Evolutionary conservation across 2,329 filamentous ascomycete genomes (phyloP).

Genomic region (Geosmithia morbida): DNA sequence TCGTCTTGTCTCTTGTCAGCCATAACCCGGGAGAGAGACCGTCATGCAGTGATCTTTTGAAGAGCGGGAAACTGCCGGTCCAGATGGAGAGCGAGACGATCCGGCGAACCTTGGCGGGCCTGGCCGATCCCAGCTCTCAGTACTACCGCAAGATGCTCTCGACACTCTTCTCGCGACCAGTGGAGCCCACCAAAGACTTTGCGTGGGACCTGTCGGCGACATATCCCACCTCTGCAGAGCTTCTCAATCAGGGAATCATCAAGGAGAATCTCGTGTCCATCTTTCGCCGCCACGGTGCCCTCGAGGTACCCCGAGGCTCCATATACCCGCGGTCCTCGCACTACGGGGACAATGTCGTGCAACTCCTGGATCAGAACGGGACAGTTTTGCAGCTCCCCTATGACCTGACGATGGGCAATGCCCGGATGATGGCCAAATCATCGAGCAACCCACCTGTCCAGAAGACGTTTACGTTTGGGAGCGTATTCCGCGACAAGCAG

Average conservation of each 20-base stretch:
- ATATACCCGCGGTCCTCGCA: constrained; percentile 73
- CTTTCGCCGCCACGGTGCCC: constrained; percentile 79
- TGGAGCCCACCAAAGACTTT: constrained; percentile 68
- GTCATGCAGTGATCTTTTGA: constrained; percentile 66
- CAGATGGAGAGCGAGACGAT: constrained; percentile 91
- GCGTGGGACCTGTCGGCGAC: constrained; percentile 57
- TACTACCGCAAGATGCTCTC: constrained; percentile 84
- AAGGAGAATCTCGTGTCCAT: constrained; percentile 62
- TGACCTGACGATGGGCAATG: constrained; percentile 81
- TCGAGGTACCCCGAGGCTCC: constrained; percentile 60
- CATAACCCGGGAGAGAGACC: constrained; percentile 75
- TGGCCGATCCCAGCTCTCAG: constrained; percentile 71
- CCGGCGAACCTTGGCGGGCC: constrained; percentile 62
- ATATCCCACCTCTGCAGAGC: constrained; percentile 38
- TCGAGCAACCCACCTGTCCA: constrained; percentile 45
- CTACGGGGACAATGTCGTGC: constrained; percentile 60
- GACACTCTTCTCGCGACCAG: constrained; percentile 64
- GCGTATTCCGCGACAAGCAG: constrained; percentile 67
- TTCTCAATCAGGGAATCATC: constrained; percentile 58
- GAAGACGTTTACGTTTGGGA: constrained; percentile 76
- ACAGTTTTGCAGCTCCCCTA: constrained; percentile 90
- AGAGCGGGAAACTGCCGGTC: constrained; percentile 74
- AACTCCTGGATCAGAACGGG: constrained; percentile 68
- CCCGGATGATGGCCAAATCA: constrained; percentile 65
- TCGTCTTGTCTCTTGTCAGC: constrained; percentile 66